Evolutionary conservation across 345 rosid genomes (phyloP), one percentile per base, ranked within the genome.

Genomic region (Acer yangbiense): DNA sequence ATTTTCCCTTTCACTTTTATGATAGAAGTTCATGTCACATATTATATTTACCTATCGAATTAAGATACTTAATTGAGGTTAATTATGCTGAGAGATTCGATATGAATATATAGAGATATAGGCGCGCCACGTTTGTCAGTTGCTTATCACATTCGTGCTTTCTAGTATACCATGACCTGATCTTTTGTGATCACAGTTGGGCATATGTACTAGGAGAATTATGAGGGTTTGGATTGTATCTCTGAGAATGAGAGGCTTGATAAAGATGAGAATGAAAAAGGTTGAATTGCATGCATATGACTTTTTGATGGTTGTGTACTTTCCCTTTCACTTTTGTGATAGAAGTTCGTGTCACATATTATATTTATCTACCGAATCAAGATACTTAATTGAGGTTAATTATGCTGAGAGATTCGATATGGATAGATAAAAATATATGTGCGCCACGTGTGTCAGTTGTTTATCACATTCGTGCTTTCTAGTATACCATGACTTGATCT

Each of bases 201-300:
- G 50, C 13, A 9, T 46, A 9, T 43, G 10, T 43, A 43, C 46
- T 43, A 43, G 46, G 10, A 43, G 9, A 7, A 35, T 43, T 7
- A 43, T 43, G 46, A 1, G 10, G 46, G 46, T 43, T 43, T 43
- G 46, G 46, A 43, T 43, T 7, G 46, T 43, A 43, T 43, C 9
- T 43, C 54, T 39, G 75, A 72, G 60, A 58, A 58, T 35, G 75
- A 72, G 23, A 58, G 66, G 54, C 18, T n/a, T 6, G 66, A 72
- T 20, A 39, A n/a, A 39, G 32, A 2, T 7, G 61, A 12, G 14
- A 12, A 11, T 17, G 1, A 16, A 71, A 55, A 43, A 54, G 9
- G 20, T 58, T 23, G 73, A 76, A 58, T 43, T 60, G 32, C 23
- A 65, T n/a, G n/a, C n/a, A n/a, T n/a, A n/a, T n/a, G n/a, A n/a